Evolutionary conservation across 176 grass and related monocot genomes (phyloP), one percentile per base, ranked within the genome.

Genomic region (Elymus sibiricus): DNA sequence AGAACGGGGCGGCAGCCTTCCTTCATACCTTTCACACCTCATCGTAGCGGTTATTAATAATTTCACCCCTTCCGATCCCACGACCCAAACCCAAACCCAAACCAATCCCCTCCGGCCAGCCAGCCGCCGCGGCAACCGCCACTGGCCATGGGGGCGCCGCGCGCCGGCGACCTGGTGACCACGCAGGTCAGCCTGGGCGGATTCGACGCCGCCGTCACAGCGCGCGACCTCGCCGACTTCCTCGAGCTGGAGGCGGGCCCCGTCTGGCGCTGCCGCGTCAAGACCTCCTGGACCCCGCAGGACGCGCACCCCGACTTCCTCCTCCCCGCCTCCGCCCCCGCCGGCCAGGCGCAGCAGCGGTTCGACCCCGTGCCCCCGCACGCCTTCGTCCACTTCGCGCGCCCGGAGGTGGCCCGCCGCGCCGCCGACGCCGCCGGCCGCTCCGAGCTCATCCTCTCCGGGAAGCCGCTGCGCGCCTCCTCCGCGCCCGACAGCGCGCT

Each of bases 201-300:
- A 16, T 98, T 98, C 55, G 91, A 89, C 22, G 65, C 38, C 55
- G 40, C 28, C 27, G 84, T 92, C 49, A 60, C 84, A 10, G 95
- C 93, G 29, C 39, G 80, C 51, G 35, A 88, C 1, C 93, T 98
- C 56, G 76, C 87, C 53, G 58, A 86, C 9, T 98, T 90, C 81
- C 39, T 98, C 26, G 93, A 94, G 87, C 1, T 38, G 8, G 88
- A 98, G 61, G 91, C 82, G 29, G 90, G 93, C 76, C 77, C 76
- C 86, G 92, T 95, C 62, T 98, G 96, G 96, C 96, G 91, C 10
- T 98, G 96, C 86, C 87, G 91, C 34, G 90, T 95, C 77, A 98
- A 98, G 93, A 90, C 83, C 24, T 95, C 93, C 64, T 91, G 86
- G 88, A 95, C 90, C 9, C 96, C 96, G 76, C 93, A 69, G 24